These are phyloP conservation scores for Juglanconis oblonga DNA, from an alignment of 2,329 filamentous ascomycete genomes.

Conservation along the genomic window DNA sequence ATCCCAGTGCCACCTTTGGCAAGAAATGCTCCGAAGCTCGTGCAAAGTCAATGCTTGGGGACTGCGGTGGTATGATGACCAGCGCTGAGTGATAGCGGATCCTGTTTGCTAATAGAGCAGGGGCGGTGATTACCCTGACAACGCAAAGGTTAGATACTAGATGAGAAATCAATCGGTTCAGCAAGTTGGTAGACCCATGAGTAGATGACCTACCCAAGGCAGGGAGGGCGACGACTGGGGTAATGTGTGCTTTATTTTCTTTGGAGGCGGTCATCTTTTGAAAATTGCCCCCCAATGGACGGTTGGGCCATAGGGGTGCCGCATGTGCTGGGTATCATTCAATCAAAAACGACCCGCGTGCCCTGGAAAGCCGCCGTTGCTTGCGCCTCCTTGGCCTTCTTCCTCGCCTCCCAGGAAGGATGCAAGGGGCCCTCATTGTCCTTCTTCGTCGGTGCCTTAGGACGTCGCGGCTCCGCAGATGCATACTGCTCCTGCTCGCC, in stretches of 20 bases:
- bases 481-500: not conserved
- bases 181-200: too few species aligned
- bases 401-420: constrained; percentile 63
- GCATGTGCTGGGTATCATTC: constrained; percentile 19
- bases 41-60: too few species aligned
- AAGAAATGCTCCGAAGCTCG: too few species aligned
- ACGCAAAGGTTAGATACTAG: too few species aligned
- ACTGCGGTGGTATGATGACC: too few species aligned
- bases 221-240: too few species aligned
- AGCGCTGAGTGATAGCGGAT: too few species aligned
- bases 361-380: constrained; percentile 52
- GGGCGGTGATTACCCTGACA: too few species aligned
- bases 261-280: not conserved
- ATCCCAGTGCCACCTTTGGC: too few species aligned
- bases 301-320: not conserved
- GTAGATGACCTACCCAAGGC: too few species aligned
- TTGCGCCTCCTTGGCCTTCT: constrained; percentile 57
- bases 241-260: not conserved
- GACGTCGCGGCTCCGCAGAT: not conserved
- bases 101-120: too few species aligned
- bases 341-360: constrained; percentile 59
- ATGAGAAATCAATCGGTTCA: too few species aligned
- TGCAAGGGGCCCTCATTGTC: constrained; percentile 47
- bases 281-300: not conserved
- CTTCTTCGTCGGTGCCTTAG: constrained; percentile 11